Base-by-base conservation (phyloP, 306 rosid species). In the Begonia fuchsioides region DNA sequence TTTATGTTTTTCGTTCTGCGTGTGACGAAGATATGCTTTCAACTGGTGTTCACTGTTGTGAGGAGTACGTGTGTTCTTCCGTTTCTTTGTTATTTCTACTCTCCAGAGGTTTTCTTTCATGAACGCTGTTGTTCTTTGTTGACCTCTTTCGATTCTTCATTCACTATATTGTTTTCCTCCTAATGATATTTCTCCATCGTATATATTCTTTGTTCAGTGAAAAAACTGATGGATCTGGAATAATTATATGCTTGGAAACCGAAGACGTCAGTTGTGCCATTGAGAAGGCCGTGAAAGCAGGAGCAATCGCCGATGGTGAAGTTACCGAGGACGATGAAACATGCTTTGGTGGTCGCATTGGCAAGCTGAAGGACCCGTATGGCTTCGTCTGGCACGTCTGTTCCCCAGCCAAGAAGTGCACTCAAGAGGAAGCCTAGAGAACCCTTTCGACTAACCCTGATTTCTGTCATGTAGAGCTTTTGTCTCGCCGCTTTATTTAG, bases 311-410 rank as follows among this genome's bases (percentile, higher is more conserved):
- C 0, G 93, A 68, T 8, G 73, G 75, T 0, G 82, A 76, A 51
- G 52, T 66, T 1, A 56, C 41, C 1, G 88, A 72, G n/a, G 70
- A 68, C 9, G 90, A 83, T 1, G 83, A 66, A 57, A 72, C 82
- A 55, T 60, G 72, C 38, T 54, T 58, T 2, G 81, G 75, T 1
- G 74, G 74, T 64, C 75, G 72, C 72, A 78, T 70, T 20, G 93
- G 70, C 1, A 68, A 61, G 68, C 58, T 87, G n/a, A 83, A 60
- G 69, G 96, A 87, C 13, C 94, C 86, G 0, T 87, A 68, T 40
- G 94, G 96, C 2, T 57, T 69, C 40, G 20, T 57, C 32, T 87
- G 96, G 96, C 26, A 44, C 9, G 41, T 83, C 17, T 32, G 65
- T 41, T 12, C 83, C 0, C 55, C 71, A 0, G 65, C 14, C 1